Evolutionary conservation across 441 rosid species (phyloP), one percentile per base, ranked within the genome.

Genomic region (Dalechampia spathulata): DNA sequence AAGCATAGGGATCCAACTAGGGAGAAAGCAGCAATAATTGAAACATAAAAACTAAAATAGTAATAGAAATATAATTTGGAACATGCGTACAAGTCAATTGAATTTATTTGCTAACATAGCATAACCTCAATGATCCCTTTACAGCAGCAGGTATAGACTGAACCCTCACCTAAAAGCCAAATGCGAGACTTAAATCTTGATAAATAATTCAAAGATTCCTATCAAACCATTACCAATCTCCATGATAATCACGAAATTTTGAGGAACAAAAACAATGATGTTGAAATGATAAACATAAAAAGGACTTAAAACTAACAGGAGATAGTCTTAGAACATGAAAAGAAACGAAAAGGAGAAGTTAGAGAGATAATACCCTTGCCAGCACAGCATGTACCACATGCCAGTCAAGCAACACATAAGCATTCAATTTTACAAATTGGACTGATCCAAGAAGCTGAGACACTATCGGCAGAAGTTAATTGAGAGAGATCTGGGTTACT

Each of bases 91-190:
- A 16, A 26, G 16, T 17, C 22, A 52, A 54, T 16, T 26, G 0
- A 1, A 15, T 45, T 36, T 17, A 2, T 17, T 46, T 27, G 47
- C 52, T 53, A 36, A 38, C 32, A 53, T 26, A 46, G 49, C 43
- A 44, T 43, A 48, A 27, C 38, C 57, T 40, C 61, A 58, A 17
- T 38, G 21, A 55, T 17, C 20, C 6, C 15, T 38, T 50, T 49
- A 55, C 49, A 16, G 38, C 45, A 37, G 40, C 28, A 22, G 37
- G 38, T 34, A 22, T 38, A 34, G 19, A 43, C 36, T 14, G 41
- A 20, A 37, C 27, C n/a, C 52, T 38, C 59, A 43, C 63, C 51
- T 53, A 23, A 41, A 59, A 52, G 55, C 57, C 58, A 44, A 43
- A 51, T 11, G 41, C 10, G 14, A 48, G 55, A 44, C n/a, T n/a